These are phyloP conservation scores for Ambrosia hybrid DNA, from an alignment of 140 eudicot genomes.

Conservation along the genomic window DNA sequence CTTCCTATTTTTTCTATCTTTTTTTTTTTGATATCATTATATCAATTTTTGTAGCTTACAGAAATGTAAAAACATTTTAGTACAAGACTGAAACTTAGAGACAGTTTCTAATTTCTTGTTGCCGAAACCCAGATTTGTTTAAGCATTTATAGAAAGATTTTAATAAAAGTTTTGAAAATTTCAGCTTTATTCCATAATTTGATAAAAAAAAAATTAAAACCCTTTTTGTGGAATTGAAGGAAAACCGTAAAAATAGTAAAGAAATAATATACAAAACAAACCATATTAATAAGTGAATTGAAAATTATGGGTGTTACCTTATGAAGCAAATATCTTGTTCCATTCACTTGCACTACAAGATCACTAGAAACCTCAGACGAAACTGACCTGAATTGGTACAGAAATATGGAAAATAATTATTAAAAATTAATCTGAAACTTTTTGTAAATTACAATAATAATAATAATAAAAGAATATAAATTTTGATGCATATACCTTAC, in stretches of 20 bases:
- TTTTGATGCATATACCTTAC: conserved; percentile 56
- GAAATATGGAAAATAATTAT: not conserved
- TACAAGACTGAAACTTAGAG: too few relatives aligned
- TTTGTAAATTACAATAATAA: not conserved
- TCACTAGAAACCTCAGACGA: conserved; percentile 95
- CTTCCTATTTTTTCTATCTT: too few relatives aligned
- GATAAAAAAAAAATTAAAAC: not conserved
- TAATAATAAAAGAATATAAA: not conserved
- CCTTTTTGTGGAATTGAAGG: conserved; percentile 12
- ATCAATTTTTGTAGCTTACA: too few relatives aligned
- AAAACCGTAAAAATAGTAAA: not conserved
- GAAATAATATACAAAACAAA: not conserved
- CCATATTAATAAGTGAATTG: not conserved
- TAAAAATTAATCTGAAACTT: not conserved
- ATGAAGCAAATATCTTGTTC: conserved; percentile 84
- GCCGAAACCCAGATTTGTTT: too few relatives aligned
- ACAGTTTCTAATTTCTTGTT: too few relatives aligned
- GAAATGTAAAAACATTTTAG: too few relatives aligned
- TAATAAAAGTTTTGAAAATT: not conserved
- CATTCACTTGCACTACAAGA: conserved; percentile 84
- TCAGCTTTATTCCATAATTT: not conserved
- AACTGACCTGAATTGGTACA: conserved; percentile 58
- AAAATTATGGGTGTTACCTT: conserved; percentile 47
- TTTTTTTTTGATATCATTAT: too few relatives aligned
- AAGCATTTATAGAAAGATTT: not conserved